Evolutionary conservation across 2,329 filamentous ascomycete species (phyloP).

Genomic region (Bipolaris cookei): DNA sequence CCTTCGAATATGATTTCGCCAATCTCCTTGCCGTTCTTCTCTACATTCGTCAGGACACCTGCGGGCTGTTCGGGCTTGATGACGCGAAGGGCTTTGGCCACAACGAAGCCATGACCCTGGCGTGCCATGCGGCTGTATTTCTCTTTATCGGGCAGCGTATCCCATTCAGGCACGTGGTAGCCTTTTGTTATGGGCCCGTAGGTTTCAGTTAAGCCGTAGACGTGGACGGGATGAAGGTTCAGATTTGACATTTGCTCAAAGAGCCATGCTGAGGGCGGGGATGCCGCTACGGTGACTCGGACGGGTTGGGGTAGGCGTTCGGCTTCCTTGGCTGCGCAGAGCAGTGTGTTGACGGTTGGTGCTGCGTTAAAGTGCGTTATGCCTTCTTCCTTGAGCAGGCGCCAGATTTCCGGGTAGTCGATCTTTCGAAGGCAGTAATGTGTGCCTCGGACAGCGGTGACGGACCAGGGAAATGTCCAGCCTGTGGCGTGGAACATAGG

Average conservation of each 20-base stretch:
- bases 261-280: conserved; percentile 84
- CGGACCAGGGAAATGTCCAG: conserved; percentile 90
- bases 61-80: conserved; percentile 78
- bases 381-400: conserved; percentile 79
- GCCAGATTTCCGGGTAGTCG: conserved; percentile 93
- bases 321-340: conserved; percentile 82
- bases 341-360: conserved; percentile 92
- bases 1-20: conserved; percentile 86
- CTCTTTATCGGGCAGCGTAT: conserved; percentile 72
- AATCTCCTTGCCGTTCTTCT: conserved; percentile 74
- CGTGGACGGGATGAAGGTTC: conserved; percentile 89
- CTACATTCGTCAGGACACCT: conserved; percentile 70
- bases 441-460: conserved; percentile 92
- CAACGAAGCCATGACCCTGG: conserved; percentile 90
- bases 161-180: conserved; percentile 86
- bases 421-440: conserved; percentile 95
- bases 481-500: conserved; percentile 79
- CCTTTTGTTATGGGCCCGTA: conserved; percentile 96
- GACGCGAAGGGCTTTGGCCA: conserved; percentile 78
- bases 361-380: conserved; percentile 97
- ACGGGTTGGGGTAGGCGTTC: conserved; percentile 72
- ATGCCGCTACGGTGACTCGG: conserved; percentile 89
- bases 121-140: conserved; percentile 90
- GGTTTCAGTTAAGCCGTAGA: conserved; percentile 87
- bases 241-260: conserved; percentile 91